Evolutionary conservation across 2,329 filamentous ascomycete species (phyloP).

Genomic region (Fusarium secorum): DNA sequence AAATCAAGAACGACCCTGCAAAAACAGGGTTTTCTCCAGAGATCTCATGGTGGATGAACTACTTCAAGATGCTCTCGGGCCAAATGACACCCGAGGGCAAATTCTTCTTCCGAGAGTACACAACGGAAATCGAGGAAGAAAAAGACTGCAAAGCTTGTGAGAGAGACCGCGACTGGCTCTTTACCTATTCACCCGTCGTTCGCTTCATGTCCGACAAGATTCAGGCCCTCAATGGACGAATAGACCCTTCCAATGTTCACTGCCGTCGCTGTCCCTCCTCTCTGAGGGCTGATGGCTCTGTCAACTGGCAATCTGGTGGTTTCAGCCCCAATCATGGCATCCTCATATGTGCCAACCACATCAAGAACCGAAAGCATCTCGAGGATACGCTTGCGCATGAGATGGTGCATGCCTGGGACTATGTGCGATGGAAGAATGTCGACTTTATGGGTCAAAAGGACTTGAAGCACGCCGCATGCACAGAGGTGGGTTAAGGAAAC

Average conservation of each 20-base stretch:
- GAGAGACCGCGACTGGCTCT: conserved; percentile 80
- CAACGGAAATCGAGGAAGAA: conserved; percentile 77
- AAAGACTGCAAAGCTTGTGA: conserved; percentile 84
- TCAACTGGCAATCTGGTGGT: conserved; percentile 76
- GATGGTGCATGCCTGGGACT: conserved; percentile 97
- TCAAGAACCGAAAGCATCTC: conserved; percentile 79
- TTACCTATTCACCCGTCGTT: conserved; percentile 84
- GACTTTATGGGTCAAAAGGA: conserved; percentile 76
- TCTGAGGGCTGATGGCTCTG: conserved; percentile 63
- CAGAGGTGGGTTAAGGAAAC: conserved; percentile 71
- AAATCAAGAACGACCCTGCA: conserved; percentile 65
- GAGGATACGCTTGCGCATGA: conserved; percentile 97
- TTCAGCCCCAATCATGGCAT: conserved; percentile 90
- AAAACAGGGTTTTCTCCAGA: conserved; percentile 70
- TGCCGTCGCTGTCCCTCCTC: conserved; percentile 79
- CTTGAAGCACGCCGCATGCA: conserved; percentile 89
- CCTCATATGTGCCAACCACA: conserved; percentile 89
- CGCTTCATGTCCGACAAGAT: conserved; percentile 88
- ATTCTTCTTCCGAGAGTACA: conserved; percentile 79
- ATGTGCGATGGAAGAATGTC: conserved; percentile 83
- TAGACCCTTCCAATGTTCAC: conserved; percentile 78
- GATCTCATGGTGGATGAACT: conserved; percentile 77
- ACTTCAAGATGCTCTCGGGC: conserved; percentile 83
- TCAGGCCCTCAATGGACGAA: conserved; percentile 75
- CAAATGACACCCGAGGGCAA: conserved; percentile 73